Evolutionary conservation across 805 yeast genomes (phyloP), one percentile per base, ranked within the genome.

Genomic region (Lipomyces kockii): DNA sequence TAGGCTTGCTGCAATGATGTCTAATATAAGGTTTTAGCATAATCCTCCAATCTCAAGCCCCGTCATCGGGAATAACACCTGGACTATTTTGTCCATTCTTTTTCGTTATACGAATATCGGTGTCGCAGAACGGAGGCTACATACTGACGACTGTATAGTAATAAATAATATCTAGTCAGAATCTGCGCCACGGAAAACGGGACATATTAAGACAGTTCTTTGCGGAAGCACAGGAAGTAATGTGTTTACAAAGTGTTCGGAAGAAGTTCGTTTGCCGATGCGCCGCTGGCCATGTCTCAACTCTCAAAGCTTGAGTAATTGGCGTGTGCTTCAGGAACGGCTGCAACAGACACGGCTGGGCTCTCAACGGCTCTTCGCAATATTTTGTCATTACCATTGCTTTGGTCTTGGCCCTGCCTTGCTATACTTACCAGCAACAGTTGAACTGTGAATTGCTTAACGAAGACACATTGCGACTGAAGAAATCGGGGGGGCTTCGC

Each of bases 221-320:
- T 5, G 27, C 12, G 53, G 25, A 17, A 14, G 27, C 53, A 17
- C 53, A 3, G 27, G 27, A 49, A 20, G 2, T 3, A 0, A 25
- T 25, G 27, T 14, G 25, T 9, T 7, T 49, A 25, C 27, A 22
- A 25, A n/a, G 53, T 49, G 53, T n/a, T 5, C 53, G 20, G 14
- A 17, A 6, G 14, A 20, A n/a, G 53, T 17, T 49, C 25, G 53
- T n/a, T 3, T 25, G 55, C 55, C 8, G 8, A 52, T 52, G 55
- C 55, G 55, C 55, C 55, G 55, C 20, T 25, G 27, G n/a, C n/a
- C 6, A 8, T 52, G 55, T 52, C 55, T 52, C 34, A 52, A 4
- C 4, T 35, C 39, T 11, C 39, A 35, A 11, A 49, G 53, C 20
- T 49, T 49, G 53, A n/a, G 53, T 17, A 17, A 20, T 17, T 49